Conservation (phyloP, 2,329 filamentous ascomycete species). For the Rhinocladiella similis region DNA sequence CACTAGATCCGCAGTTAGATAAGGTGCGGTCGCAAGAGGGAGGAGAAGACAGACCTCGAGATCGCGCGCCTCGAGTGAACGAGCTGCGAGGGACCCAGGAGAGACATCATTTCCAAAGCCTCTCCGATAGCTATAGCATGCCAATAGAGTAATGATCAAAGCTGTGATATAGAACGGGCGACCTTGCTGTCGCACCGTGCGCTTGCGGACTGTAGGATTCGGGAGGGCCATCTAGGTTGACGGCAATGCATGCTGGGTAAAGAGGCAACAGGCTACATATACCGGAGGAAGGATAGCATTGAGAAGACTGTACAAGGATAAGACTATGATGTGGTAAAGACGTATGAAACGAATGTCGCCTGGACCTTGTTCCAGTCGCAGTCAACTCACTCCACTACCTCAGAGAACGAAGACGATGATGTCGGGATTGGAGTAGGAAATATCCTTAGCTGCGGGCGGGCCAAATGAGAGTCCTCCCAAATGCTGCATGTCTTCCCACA, state of each 20-base stretch:
- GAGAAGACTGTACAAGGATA: neutral
- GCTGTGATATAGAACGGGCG: slow-evolving; percentile 25
- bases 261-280: neutral
- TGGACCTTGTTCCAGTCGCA: neutral
- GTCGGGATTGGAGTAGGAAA: neutral
- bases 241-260: slow-evolving; percentile 17
- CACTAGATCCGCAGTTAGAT: slow-evolving; percentile 54
- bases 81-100: slow-evolving; percentile 6
- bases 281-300: too few relatives aligned
- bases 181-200: slow-evolving; percentile 16
- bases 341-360: neutral
- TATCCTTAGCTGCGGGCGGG: too few relatives aligned
- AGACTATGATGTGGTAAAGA: too few relatives aligned
- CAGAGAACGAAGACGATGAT: neutral
- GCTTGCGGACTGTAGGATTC: neutral
- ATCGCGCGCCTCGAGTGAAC: slow-evolving; percentile 20
- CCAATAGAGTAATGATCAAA: slow-evolving; percentile 23
- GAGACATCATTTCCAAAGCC: slow-evolving; percentile 2
- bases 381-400: too few relatives aligned
- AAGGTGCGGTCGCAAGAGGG: neutral
- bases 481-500: too few relatives aligned
- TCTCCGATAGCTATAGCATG: slow-evolving; percentile 22
- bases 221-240: slow-evolving; percentile 13
- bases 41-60: slow-evolving; percentile 19
- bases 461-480: too few relatives aligned